These are phyloP conservation scores for Knoxia roxburghii DNA, from an alignment of 257 asterid species.

Conservation along the genomic window DNA sequence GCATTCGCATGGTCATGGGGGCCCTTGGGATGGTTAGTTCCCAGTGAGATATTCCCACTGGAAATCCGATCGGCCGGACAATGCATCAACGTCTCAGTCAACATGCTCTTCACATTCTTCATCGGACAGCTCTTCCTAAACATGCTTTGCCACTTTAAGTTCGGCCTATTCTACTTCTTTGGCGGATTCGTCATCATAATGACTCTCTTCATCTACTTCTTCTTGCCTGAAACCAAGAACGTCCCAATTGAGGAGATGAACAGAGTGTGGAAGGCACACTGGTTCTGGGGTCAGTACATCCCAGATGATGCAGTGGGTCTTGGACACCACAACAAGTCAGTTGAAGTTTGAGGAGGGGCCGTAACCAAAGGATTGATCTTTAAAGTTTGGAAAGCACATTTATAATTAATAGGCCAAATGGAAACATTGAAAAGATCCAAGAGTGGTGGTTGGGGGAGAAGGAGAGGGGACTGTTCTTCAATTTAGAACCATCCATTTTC, in stretches of 20 bases:
- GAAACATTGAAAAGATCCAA: too few species aligned
- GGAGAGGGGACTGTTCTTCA: too few species aligned
- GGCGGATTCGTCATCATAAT: conserved; percentile 33
- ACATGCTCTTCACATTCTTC: conserved; percentile 45
- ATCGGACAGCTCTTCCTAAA: conserved; percentile 40
- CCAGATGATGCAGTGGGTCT: conserved; percentile 46
- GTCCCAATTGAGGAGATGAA: conserved; percentile 51
- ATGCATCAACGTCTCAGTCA: conserved; percentile 35
- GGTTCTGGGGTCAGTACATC: conserved; percentile 49
- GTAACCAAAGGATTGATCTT: too few species aligned
- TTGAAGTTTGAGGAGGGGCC: conserved; percentile 2
- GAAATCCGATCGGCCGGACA: conserved; percentile 54
- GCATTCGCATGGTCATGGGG: conserved; percentile 74
- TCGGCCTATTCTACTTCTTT: conserved; percentile 47
- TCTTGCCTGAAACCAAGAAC: conserved; percentile 47
- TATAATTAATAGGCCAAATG: too few species aligned
- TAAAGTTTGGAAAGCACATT: too few species aligned
- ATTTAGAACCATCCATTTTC: background rate
- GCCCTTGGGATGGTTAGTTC: conserved; percentile 62
- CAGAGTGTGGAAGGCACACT: conserved; percentile 43
- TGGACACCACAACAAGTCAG: conserved; percentile 15
- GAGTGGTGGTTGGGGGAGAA: too few species aligned
- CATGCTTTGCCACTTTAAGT: conserved; percentile 41
- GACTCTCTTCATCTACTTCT: conserved; percentile 35
- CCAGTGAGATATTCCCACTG: conserved; percentile 53